Conservation (phyloP, 2,329 filamentous ascomycete genomes). For the Pseudopithomyces chartarum region DNA sequence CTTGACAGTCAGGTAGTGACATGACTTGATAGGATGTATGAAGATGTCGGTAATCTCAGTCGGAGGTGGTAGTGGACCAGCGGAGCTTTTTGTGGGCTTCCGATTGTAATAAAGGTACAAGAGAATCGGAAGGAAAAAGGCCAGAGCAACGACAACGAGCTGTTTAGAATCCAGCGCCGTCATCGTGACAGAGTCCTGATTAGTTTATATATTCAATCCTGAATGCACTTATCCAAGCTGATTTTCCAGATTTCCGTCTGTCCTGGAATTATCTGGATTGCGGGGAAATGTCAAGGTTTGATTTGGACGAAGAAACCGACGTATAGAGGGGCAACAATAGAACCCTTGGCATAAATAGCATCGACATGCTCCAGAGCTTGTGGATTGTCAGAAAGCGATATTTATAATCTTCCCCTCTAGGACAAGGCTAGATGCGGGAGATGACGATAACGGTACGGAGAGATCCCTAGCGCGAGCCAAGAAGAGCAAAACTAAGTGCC, state of each 20-base stretch:
- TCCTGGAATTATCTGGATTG: neutral
- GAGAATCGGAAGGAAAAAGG: conserved; percentile 37
- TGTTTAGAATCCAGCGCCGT: conserved; percentile 28
- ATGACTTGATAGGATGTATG: conserved; percentile 70
- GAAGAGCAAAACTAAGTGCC: neutral
- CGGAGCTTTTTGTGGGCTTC: conserved; percentile 15
- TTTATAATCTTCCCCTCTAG: neutral
- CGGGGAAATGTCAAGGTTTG: neutral
- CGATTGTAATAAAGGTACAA: conserved; percentile 35
- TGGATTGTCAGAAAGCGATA: neutral
- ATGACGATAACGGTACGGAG: conserved; percentile 1
- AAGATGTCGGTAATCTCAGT: conserved; percentile 56
- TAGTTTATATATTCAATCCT: too few relatives aligned
- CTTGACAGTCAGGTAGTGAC: conserved; percentile 63
- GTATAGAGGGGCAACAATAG: neutral
- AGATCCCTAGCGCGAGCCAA: conserved; percentile 1
- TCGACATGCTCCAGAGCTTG: neutral
- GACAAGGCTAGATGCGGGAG: neutral
- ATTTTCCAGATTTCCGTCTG: neutral
- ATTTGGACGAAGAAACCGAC: neutral
- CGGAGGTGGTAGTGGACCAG: conserved; percentile 39
- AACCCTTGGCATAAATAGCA: neutral
- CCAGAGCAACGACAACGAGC: conserved; percentile 27
- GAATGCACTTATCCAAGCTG: neutral
- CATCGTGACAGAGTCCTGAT: conserved; percentile 23